These are phyloP conservation scores for Colletotrichum sojae DNA, from an alignment of 2,329 filamentous ascomycete species.

Conservation along the genomic window DNA sequence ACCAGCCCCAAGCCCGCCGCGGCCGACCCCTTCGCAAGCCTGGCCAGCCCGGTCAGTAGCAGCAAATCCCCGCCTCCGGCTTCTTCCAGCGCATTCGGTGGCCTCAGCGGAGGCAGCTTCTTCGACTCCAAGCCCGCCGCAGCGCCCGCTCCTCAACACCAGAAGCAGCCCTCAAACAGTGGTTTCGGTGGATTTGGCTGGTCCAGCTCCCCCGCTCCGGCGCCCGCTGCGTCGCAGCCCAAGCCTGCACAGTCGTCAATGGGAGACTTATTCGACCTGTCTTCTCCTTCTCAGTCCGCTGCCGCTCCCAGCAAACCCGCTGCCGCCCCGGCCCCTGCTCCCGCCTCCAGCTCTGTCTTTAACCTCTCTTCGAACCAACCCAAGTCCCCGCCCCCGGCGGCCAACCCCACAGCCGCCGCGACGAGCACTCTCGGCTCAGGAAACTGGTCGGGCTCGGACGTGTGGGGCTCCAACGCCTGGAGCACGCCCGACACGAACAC, in stretches of 20 bases:
- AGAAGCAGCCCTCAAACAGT: slow-evolving; percentile 68
- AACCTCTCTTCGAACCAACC: slow-evolving; percentile 76
- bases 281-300: slow-evolving; percentile 60
- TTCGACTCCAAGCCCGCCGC: slow-evolving; percentile 82
- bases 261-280: slow-evolving; percentile 87
- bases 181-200: slow-evolving; percentile 78
- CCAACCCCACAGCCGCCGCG: slow-evolving; percentile 57
- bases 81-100: slow-evolving; percentile 63
- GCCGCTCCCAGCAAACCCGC: slow-evolving; percentile 53
- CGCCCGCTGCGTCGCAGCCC: slow-evolving; percentile 50
- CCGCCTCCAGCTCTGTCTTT: slow-evolving; percentile 77
- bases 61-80: slow-evolving; percentile 52
- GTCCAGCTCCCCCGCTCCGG: slow-evolving; percentile 63
- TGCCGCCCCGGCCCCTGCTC: slow-evolving; percentile 56
- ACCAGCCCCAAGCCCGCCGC: slow-evolving; percentile 63
- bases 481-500: slow-evolving; percentile 72
- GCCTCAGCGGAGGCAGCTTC: slow-evolving; percentile 81
- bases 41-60: slow-evolving; percentile 57
- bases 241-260: slow-evolving; percentile 70
- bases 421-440: slow-evolving; percentile 51
- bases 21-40: slow-evolving; percentile 73
- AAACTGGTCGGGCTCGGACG: slow-evolving; percentile 71
- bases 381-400: slow-evolving; percentile 57
- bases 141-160: slow-evolving; percentile 60
- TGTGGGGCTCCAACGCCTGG: slow-evolving; percentile 94